Conservation (phyloP, 805 yeast genomes). For the Ogataea philodendri region DNA sequence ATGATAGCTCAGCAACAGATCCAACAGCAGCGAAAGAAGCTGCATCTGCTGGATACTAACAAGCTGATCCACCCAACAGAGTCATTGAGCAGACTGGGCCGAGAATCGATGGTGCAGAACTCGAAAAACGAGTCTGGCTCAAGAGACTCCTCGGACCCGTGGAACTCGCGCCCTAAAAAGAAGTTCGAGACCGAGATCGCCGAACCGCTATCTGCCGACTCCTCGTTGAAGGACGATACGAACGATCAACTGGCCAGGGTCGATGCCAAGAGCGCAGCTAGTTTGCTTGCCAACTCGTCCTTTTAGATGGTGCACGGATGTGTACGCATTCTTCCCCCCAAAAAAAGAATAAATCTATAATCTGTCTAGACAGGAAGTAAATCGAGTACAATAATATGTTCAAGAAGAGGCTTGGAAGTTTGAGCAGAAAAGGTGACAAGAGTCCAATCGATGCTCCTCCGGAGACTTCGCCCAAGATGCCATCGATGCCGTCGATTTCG, state of each 20-base stretch:
- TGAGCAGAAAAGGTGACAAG: slow-evolving; percentile 17
- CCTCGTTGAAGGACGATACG: slow-evolving; percentile 14
- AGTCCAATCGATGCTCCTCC: not conserved
- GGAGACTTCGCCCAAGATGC: slow-evolving; percentile 3
- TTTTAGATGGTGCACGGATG: slow-evolving; percentile 39
- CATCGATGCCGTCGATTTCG: slow-evolving; percentile 10
- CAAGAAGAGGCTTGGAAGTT: slow-evolving; percentile 20
- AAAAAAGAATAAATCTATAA: too few species aligned
- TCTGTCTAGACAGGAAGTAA: slow-evolving; percentile 9
- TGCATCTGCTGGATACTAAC: slow-evolving; percentile 68
- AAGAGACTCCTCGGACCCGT: slow-evolving; percentile 29
- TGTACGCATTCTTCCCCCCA: too few species aligned
- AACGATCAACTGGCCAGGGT: slow-evolving; percentile 41
- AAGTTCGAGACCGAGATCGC: slow-evolving; percentile 18
- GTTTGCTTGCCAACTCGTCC: slow-evolving; percentile 71
- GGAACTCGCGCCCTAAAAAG: slow-evolving; percentile 36
- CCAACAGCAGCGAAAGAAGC: slow-evolving; percentile 80
- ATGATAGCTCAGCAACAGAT: slow-evolving; percentile 67
- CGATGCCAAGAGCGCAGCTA: slow-evolving; percentile 84
- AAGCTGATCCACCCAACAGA: slow-evolving; percentile 32
- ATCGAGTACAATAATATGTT: slow-evolving; percentile 16
- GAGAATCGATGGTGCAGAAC: slow-evolving; percentile 55
- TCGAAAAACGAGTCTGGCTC: slow-evolving; percentile 1
- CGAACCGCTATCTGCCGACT: slow-evolving; percentile 13
- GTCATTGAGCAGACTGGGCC: slow-evolving; percentile 69